Evolutionary conservation across 192 early-diverging fungal genomes (phyloP).

Genomic region (Backusella australiensis): DNA sequence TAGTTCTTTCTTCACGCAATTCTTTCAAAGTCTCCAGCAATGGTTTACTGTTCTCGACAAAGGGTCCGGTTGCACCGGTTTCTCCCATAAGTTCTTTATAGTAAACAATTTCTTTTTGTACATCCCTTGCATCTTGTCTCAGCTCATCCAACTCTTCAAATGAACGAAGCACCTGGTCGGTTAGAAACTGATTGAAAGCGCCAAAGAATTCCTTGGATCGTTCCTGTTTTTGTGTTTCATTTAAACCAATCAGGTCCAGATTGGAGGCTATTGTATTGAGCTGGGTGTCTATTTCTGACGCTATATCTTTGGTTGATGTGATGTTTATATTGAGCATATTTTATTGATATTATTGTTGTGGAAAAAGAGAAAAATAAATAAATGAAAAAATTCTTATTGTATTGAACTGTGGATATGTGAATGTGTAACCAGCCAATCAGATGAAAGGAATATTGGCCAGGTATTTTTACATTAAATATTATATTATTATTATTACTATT

Average conservation of each 20-base stretch:
- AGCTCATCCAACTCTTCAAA: not conserved
- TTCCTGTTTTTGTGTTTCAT: not conserved
- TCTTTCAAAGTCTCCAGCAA: not conserved
- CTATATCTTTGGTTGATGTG: not conserved
- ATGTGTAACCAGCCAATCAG: not conserved
- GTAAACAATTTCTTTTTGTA: not conserved
- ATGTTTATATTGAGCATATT: conserved; percentile 1
- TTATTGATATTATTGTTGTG: not conserved
- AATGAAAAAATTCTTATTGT: not conserved
- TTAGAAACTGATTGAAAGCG: not conserved
- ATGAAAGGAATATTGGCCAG: not conserved
- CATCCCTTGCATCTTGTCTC: not conserved
- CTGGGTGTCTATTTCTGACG: not conserved
- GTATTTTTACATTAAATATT: not conserved
- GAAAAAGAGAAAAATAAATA: not conserved
- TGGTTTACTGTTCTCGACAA: not conserved
- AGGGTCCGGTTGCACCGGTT: not conserved
- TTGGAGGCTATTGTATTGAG: not conserved
- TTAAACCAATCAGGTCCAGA: not conserved
- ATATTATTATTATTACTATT: not conserved
- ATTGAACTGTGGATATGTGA: not conserved
- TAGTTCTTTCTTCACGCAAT: not conserved
- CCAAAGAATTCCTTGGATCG: conserved; percentile 3
- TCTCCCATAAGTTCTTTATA: not conserved
- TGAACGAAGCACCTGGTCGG: not conserved